These are phyloP conservation scores for Lactifluus rugatus DNA, from an alignment of 768 basidiomycete species.

Conservation along the genomic window DNA sequence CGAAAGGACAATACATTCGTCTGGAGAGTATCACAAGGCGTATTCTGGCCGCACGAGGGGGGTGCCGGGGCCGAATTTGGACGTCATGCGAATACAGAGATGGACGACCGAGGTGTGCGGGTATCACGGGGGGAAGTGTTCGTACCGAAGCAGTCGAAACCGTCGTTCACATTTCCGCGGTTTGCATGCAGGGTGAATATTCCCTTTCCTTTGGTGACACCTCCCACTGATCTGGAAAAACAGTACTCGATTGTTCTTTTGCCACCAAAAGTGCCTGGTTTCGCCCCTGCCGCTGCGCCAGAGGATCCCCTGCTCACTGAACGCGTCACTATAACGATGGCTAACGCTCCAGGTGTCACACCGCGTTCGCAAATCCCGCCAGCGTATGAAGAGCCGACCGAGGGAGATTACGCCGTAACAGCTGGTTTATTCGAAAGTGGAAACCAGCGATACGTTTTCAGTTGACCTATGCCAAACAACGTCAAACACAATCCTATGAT, in stretches of 20 bases:
- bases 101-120: conserved; percentile 24
- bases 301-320: conserved; percentile 31
- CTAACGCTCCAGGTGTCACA: conserved; percentile 31
- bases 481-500: background rate
- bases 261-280: conserved; percentile 36
- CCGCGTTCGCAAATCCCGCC: conserved; percentile 43
- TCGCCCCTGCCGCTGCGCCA: conserved; percentile 24
- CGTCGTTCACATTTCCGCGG: conserved; percentile 34
- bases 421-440: conserved; percentile 51
- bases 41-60: conserved; percentile 40
- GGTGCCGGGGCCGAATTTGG: conserved; percentile 18
- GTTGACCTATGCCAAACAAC: conserved; percentile 5
- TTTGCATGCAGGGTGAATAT: conserved; percentile 39
- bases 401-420: conserved; percentile 41
- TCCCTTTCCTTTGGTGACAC: too few relatives aligned
- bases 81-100: background rate
- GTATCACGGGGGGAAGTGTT: conserved; percentile 43
- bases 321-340: conserved; percentile 32
- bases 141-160: conserved; percentile 37
- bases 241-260: conserved; percentile 40
- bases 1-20: conserved; percentile 40
- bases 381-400: conserved; percentile 35
- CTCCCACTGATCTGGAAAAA: background rate
- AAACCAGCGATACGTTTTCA: conserved; percentile 35
- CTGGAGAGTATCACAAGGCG: conserved; percentile 33